These are phyloP conservation scores for Pyrenochaeta sp. DNA, from an alignment of 2,329 filamentous ascomycete species.

Conservation along the genomic window DNA sequence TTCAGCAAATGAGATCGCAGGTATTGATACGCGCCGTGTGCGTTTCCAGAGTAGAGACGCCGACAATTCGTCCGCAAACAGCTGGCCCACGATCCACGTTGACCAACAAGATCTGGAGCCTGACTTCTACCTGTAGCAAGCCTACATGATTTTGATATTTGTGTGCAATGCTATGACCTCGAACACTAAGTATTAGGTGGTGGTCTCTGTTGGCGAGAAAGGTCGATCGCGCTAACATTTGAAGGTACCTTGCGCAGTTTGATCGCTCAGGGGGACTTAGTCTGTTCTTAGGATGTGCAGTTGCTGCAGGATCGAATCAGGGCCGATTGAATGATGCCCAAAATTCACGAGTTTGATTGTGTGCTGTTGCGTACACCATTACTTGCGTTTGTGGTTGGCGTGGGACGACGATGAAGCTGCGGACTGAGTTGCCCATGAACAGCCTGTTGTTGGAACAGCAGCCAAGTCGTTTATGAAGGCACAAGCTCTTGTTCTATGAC, in stretches of 20 bases:
- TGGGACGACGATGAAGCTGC: too few species aligned
- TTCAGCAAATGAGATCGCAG: constrained; percentile 17
- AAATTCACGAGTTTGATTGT: not conserved
- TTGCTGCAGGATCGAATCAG: not conserved
- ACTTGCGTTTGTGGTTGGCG: too few species aligned
- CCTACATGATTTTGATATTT: not conserved
- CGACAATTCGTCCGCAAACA: constrained; percentile 1
- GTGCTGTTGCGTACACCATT: too few species aligned
- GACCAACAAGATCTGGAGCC: constrained; percentile 10
- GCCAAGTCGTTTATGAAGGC: not conserved
- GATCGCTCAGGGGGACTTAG: not conserved
- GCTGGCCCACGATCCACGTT: constrained; percentile 10
- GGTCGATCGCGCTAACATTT: constrained; percentile 22
- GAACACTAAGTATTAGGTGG: not conserved
- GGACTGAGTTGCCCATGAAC: not conserved
- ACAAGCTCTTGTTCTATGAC: not conserved
- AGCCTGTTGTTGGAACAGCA: not conserved
- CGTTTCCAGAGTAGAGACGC: not conserved
- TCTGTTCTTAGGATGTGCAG: not conserved
- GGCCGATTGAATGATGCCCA: too few species aligned
- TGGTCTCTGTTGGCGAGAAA: not conserved
- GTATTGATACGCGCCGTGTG: not conserved
- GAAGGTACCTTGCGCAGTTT: constrained; percentile 3
- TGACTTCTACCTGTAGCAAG: not conserved
- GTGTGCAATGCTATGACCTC: not conserved